phyloP scores from a whole-genome alignment of 2,329 filamentous ascomycete genomes.

The Pseudocercospora crystallina region DNA sequence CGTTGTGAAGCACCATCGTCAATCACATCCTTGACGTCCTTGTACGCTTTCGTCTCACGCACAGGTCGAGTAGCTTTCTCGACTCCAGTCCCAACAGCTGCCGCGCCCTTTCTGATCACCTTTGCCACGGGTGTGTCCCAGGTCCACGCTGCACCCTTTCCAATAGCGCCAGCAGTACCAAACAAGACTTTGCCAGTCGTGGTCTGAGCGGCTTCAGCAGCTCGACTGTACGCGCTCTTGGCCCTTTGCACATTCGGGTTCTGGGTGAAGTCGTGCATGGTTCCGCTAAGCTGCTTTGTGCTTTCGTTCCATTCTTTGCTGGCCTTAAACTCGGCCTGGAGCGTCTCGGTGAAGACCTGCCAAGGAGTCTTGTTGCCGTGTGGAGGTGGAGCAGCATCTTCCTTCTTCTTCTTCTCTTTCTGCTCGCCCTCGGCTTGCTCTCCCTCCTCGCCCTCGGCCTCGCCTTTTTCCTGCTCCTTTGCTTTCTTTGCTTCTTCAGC shows the following conservation, averaged over 20 bases:
- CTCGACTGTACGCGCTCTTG: conserved; percentile 80
- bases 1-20: conserved; percentile 95
- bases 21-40: conserved; percentile 89
- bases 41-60: conserved; percentile 90
- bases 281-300: conserved; percentile 88
- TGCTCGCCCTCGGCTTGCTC: conserved; percentile 51
- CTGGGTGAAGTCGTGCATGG: conserved; percentile 87
- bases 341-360: conserved; percentile 98
- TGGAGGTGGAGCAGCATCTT: conserved; percentile 79
- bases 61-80: conserved; percentile 96
- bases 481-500: conserved; percentile 39
- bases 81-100: conserved; percentile 78
- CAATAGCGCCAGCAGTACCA: conserved; percentile 79
- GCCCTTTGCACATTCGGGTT: conserved; percentile 87
- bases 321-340: conserved; percentile 88
- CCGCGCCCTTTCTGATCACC: conserved; percentile 82
- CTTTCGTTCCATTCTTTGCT: conserved; percentile 99
- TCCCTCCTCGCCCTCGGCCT: conserved; percentile 41
- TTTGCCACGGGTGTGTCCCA: conserved; percentile 96
- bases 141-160: conserved; percentile 90
- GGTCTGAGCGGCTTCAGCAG: conserved; percentile 76
- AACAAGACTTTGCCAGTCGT: conserved; percentile 80
- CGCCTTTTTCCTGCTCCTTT: conserved; percentile 27
- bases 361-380: conserved; percentile 98
- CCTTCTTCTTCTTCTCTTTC: conserved; percentile 61